phyloP scores from a whole-genome alignment of 805 yeast species.

The Monosporozyma aerobia region DNA sequence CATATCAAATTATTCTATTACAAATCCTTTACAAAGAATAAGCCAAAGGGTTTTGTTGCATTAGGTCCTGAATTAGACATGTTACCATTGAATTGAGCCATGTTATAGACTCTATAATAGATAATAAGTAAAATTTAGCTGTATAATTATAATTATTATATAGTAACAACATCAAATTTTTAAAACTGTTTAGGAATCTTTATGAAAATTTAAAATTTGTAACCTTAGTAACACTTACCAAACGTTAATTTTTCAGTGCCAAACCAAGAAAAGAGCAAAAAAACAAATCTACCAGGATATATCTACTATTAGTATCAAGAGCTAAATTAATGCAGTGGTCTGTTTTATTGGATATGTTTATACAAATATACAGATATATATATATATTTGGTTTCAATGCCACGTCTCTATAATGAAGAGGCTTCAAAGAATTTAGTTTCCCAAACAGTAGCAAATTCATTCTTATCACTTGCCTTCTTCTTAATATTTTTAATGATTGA shows the following conservation, averaged over 20 bases:
- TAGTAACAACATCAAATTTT: too few relatives aligned
- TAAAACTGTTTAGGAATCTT: too few relatives aligned
- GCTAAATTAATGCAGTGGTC: not conserved
- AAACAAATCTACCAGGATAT: too few relatives aligned
- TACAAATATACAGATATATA: not conserved
- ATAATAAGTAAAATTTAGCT: not conserved
- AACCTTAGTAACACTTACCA: too few relatives aligned
- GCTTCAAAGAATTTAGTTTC: conserved; percentile 22
- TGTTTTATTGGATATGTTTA: not conserved
- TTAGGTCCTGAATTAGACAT: conserved; percentile 80
- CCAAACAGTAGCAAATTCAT: conserved; percentile 31
- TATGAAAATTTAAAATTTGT: too few relatives aligned
- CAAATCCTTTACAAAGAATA: conserved; percentile 66
- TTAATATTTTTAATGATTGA: conserved; percentile 39
- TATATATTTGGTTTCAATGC: not conserved
- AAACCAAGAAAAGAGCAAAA: too few relatives aligned
- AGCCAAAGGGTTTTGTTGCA: conserved; percentile 78
- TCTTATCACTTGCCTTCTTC: conserved; percentile 40
- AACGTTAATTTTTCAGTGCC: too few relatives aligned
- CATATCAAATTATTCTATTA: conserved; percentile 91
- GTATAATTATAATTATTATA: too few relatives aligned
- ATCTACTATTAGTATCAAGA: too few relatives aligned
- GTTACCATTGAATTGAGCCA: conserved; percentile 3
- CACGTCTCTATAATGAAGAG: not conserved
- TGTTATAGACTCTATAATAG: too few relatives aligned